Conservation (phyloP, 805 yeast species). For the Citeromyces nyonsensis region DNA sequence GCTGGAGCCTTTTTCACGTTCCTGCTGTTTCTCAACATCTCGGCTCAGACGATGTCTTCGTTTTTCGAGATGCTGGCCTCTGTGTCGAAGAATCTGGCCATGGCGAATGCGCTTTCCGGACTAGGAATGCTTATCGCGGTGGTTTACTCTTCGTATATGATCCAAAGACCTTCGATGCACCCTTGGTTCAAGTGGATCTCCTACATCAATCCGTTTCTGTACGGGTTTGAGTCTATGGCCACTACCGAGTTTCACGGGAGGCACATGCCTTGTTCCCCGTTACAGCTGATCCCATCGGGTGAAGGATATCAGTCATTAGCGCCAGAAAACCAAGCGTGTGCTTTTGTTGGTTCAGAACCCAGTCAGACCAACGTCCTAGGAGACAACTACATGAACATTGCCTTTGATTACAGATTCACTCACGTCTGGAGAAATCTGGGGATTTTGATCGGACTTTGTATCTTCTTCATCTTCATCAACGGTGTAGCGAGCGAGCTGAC, state of each 20-base stretch:
- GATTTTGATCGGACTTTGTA: conserved; percentile 11
- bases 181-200: conserved; percentile 63
- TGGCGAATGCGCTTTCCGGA: conserved; percentile 50
- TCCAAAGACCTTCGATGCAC: conserved; percentile 44
- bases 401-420: conserved; percentile 29
- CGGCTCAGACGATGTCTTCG: conserved; percentile 30
- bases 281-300: conserved; percentile 43
- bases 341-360: conserved; percentile 34
- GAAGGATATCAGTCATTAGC: conserved; percentile 26
- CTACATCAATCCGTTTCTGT: conserved; percentile 40
- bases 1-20: conserved; percentile 41
- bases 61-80: conserved; percentile 42
- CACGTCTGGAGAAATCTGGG: conserved; percentile 21
- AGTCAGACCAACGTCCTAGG: conserved; percentile 44
- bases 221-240: conserved; percentile 48
- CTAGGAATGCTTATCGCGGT: conserved; percentile 29
- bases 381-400: conserved; percentile 28
- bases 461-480: conserved; percentile 8
- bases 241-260: conserved; percentile 48
- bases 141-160: conserved; percentile 51
- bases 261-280: conserved; percentile 30
- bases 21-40: conserved; percentile 24
- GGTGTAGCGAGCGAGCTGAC: conserved; percentile 13
- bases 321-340: conserved; percentile 30
- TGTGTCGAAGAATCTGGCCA: conserved; percentile 26